These are phyloP conservation scores for Pyrenula massariospora DNA, from an alignment of 495 filamentous ascomycete genomes.

Conservation along the genomic window DNA sequence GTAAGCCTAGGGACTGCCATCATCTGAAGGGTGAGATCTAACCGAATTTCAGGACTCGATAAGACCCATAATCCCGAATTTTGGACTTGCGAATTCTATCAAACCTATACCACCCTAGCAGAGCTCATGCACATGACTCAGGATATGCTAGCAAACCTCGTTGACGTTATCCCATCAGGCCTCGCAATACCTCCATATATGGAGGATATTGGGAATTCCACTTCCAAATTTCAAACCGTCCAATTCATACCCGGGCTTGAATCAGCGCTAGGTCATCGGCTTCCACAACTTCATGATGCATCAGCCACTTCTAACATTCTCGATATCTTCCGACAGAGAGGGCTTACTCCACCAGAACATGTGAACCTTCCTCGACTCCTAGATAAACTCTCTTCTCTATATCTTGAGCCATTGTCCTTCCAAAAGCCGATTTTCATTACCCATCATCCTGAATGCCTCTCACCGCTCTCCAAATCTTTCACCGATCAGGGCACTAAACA, in stretches of 20 bases:
- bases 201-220: slow-evolving; percentile 46
- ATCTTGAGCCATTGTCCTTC: slow-evolving; percentile 59
- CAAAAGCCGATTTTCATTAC: slow-evolving; percentile 73
- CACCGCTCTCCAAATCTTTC: slow-evolving; percentile 85
- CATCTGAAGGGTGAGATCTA: no score
- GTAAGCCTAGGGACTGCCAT: no score
- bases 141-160: slow-evolving; percentile 7
- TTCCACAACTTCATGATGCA: slow-evolving; percentile 54
- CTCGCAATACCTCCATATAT: slow-evolving; percentile 40
- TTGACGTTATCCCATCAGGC: slow-evolving; percentile 38
- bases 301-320: slow-evolving; percentile 32
- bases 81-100: slow-evolving; percentile 94
- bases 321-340: slow-evolving; percentile 42
- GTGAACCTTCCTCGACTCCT: slow-evolving; percentile 69
- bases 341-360: slow-evolving; percentile 35
- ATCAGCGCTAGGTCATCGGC: slow-evolving; percentile 40
- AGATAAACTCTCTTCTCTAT: slow-evolving; percentile 64
- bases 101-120: slow-evolving; percentile 65
- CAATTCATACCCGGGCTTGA: slow-evolving; percentile 79
- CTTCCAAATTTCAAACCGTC: slow-evolving; percentile 34
- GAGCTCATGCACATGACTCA: slow-evolving; percentile 70
- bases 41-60: slow-evolving; percentile 48
- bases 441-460: slow-evolving; percentile 83
- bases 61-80: slow-evolving; percentile 94
- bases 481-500: slow-evolving; percentile 48